These are phyloP conservation scores for Fagus sylvatica DNA, from an alignment of 306 rosid species.

Conservation along the genomic window DNA sequence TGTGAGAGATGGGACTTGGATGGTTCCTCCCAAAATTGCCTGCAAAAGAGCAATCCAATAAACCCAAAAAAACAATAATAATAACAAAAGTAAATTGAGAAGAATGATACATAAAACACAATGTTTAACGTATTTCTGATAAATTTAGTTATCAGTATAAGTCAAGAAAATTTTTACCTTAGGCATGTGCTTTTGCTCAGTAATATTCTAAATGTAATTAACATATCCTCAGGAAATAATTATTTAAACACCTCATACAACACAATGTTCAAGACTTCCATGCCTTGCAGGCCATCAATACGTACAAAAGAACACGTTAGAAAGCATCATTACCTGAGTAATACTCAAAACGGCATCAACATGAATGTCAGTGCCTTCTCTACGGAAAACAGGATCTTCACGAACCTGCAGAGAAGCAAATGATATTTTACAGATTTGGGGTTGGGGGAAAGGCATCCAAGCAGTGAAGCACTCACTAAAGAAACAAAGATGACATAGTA, in stretches of 20 bases:
- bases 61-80: neutral
- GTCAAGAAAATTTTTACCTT: neutral
- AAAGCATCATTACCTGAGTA: conserved; percentile 66
- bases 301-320: neutral
- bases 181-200: neutral
- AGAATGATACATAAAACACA: too few relatives aligned
- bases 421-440: neutral
- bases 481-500: neutral
- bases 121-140: too few relatives aligned
- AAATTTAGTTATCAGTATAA: neutral
- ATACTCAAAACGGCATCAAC: conserved; percentile 81
- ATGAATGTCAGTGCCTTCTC: conserved; percentile 89
- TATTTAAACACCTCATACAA: neutral
- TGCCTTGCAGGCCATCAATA: neutral
- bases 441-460: neutral
- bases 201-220: too few relatives aligned
- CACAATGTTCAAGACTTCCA: neutral
- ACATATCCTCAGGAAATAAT: neutral
- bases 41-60: conserved; percentile 33
- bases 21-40: conserved; percentile 92
- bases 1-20: conserved; percentile 81
- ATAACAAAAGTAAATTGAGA: too few relatives aligned
- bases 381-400: conserved; percentile 85
- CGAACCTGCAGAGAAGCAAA: conserved; percentile 49
- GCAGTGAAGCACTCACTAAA: neutral